A percentile compares a stretch with the other conserved stretches of the same genome.
phyloP scores from a whole-genome alignment of 768 basidiomycete genomes.

The Tubosaeta sp. region DNA sequence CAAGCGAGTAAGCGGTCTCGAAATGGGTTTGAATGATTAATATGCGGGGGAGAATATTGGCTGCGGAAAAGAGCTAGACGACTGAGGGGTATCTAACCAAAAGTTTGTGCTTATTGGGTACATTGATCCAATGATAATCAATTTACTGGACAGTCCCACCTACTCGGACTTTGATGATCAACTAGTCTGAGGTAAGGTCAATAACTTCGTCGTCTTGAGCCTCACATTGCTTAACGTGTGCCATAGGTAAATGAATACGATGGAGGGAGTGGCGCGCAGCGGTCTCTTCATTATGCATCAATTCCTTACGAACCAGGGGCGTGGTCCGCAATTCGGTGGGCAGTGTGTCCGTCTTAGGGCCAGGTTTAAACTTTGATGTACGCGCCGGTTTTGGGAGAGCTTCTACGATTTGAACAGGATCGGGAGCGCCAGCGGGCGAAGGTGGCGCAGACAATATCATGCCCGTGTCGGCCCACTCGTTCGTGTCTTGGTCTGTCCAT shows the following conservation, averaged over 20 bases:
- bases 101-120: too few relatives aligned
- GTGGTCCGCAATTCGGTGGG: not conserved
- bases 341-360: not conserved
- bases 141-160: too few relatives aligned
- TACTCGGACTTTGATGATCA: too few relatives aligned
- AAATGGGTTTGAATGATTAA: too few relatives aligned
- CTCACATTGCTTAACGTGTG: constrained; percentile 15
- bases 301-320: not conserved
- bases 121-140: too few relatives aligned
- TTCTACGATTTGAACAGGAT: not conserved
- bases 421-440: not conserved
- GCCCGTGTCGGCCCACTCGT: constrained; percentile 15
- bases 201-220: constrained; percentile 30
- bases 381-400: constrained; percentile 1
- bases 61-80: too few relatives aligned
- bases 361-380: constrained; percentile 19
- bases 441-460: constrained; percentile 28
- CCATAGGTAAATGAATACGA: constrained; percentile 19
- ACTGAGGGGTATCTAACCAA: too few relatives aligned
- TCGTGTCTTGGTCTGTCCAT: not conserved
- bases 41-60: too few relatives aligned
- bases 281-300: not conserved
- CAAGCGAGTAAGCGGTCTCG: too few relatives aligned
- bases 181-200: constrained; percentile 36
- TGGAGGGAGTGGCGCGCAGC: not conserved